Evolutionary conservation across 768 basidiomycete species (phyloP), one percentile per base, ranked within the genome.

Genomic region (Tulasnella sp.): DNA sequence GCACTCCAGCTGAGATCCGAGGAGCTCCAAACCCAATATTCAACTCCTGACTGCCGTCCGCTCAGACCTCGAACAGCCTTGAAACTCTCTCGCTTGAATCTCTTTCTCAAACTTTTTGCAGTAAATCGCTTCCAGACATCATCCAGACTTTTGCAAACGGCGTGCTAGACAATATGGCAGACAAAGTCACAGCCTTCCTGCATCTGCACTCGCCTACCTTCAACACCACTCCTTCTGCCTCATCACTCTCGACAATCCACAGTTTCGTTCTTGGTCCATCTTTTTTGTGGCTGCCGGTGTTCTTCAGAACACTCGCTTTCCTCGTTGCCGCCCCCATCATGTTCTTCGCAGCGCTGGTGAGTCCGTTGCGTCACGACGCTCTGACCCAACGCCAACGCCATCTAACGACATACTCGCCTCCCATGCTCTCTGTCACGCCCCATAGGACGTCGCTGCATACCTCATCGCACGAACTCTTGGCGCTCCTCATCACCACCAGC

Each of bases 381-480:
- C 9, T n/a, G 39, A 35, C 35, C 29, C n/a, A 64, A 64, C 62
- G 29, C 62, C 35, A n/a, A 12, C 42, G 42, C 42, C 12, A 35
- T 37, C 35, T 40, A 17, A 35, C 63, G 63, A 34, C 63, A 65
- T 65, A 5, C 35, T 26, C 63, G 6, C 17, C 63, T 16, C 52
- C 52, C 22, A 19, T 1, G 5, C 42, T 16, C n/a, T 37, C 34
- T 35, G n/a, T 5, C 44, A 9, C 67, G 40, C 8, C 16, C 8
- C 12, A 36, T 42, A 72, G 71, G 71, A 72, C 36, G 39, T 72
- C 26, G 44, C 71, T 22, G 71, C 71, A 36, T 72, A 72, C 59
- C 63, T 72, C n/a, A 72, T 72, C 32, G 71, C 71, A 39, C 71
- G 71, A n/a, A 72, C 71, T 19, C 52, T 72, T 32, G 71, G 71